A percentile compares a stretch with the other conserved stretches of the same genome.
Evolutionary conservation across 768 basidiomycete species (phyloP).

Genomic region (Lentinula lateritia): DNA sequence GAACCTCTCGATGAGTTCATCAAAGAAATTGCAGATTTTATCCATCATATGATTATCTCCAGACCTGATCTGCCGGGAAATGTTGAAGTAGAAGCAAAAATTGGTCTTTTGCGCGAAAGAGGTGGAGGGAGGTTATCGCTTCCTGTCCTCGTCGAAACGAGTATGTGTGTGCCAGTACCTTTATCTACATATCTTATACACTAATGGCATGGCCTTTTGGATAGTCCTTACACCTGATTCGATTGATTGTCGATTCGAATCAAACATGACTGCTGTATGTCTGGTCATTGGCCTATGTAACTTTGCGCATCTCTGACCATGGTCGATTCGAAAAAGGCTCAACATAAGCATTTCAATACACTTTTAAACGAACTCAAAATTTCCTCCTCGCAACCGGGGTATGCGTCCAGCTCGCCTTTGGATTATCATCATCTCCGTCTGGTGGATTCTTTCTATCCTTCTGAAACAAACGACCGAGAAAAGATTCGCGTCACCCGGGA

Average conservation of each 20-base stretch:
- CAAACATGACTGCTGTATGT: conserved; percentile 82
- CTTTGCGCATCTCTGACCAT: conserved; percentile 10
- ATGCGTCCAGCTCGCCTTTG: conserved; percentile 50
- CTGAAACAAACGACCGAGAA: conserved; percentile 31
- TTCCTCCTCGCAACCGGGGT: conserved; percentile 43
- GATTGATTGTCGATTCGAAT: conserved; percentile 73
- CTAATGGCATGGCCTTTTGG: neutral
- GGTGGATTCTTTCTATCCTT: conserved; percentile 71
- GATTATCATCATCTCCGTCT: conserved; percentile 74
- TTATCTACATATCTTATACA: neutral
- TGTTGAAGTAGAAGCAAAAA: conserved; percentile 89
- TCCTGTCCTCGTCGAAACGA: conserved; percentile 79
- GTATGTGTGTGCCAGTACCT: conserved; percentile 39
- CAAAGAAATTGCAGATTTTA: conserved; percentile 84
- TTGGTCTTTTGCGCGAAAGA: conserved; percentile 69
- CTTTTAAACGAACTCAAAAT: conserved; percentile 81
- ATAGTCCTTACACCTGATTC: conserved; percentile 65
- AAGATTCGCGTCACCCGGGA: conserved; percentile 85
- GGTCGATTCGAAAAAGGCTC: conserved; percentile 42
- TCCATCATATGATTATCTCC: conserved; percentile 63
- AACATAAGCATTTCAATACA: conserved; percentile 83
- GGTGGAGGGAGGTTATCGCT: conserved; percentile 52
- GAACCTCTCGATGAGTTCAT: conserved; percentile 94
- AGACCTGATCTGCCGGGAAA: conserved; percentile 48
- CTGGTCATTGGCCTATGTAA: neutral